Conservation (phyloP, 768 basidiomycete genomes). For the Podaxis sp. region DNA sequence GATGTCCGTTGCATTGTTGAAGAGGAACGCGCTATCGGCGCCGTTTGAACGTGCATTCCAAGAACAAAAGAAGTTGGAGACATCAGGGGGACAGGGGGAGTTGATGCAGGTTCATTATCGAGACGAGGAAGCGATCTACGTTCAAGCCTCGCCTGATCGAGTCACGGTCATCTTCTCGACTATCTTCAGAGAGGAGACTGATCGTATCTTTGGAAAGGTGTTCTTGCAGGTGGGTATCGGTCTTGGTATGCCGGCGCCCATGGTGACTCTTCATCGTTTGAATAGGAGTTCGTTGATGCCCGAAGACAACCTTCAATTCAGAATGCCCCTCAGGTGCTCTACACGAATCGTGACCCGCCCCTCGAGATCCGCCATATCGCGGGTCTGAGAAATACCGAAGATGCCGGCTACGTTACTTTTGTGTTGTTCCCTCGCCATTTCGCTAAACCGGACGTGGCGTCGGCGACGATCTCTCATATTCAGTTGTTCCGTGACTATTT, state of each 20-base stretch:
- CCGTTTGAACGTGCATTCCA: constrained; percentile 90
- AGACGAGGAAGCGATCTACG: constrained; percentile 95
- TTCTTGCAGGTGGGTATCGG: constrained; percentile 80
- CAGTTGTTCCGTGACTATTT: constrained; percentile 97
- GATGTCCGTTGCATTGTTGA: constrained; percentile 78
- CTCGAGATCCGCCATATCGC: constrained; percentile 91
- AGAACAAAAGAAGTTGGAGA: constrained; percentile 80
- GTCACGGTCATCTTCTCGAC: constrained; percentile 98
- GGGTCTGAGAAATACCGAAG: constrained; percentile 78
- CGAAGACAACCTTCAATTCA: constrained; percentile 89
- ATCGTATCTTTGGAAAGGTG: constrained; percentile 95
- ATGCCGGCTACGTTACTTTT: constrained; percentile 96
- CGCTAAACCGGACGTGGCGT: constrained; percentile 61
- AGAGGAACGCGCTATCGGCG: constrained; percentile 91
- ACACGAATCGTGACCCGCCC: constrained; percentile 92
- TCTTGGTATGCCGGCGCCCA: not conserved
- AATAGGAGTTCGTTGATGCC: constrained; percentile 98
- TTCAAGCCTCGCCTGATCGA: constrained; percentile 90
- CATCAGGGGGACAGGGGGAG: constrained; percentile 70
- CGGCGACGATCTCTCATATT: constrained; percentile 87
- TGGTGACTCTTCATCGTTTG: not conserved
- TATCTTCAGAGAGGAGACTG: constrained; percentile 95
- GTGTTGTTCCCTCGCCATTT: constrained; percentile 98
- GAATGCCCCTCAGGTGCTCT: constrained; percentile 95
- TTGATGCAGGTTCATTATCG: constrained; percentile 94